Conservation (phyloP, 2,329 filamentous ascomycete genomes). For the Pyricularia sp. region DNA sequence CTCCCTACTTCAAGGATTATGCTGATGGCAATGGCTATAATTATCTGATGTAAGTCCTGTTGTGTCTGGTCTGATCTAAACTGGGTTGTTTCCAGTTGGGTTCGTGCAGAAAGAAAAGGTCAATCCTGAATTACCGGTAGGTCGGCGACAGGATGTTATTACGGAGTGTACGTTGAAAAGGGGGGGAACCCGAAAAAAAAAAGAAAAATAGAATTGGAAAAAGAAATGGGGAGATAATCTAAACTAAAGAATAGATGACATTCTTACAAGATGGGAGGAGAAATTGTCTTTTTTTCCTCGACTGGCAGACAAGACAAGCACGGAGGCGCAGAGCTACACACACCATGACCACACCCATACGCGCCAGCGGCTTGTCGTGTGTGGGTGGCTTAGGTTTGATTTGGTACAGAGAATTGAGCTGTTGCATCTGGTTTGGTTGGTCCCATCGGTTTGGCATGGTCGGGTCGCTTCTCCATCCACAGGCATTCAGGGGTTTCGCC, state of each 20-base stretch:
- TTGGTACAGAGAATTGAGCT: background rate
- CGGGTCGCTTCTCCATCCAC: background rate
- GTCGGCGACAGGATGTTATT: background rate
- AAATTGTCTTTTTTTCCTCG: background rate
- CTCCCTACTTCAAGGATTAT: background rate
- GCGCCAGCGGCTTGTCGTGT: background rate
- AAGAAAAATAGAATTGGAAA: background rate
- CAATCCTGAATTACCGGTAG: background rate
- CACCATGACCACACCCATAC: background rate
- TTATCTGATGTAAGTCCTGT: background rate
- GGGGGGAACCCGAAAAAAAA: too few species aligned
- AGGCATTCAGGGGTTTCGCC: background rate
- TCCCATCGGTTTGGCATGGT: background rate
- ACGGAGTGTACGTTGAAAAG: background rate
- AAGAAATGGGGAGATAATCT: background rate
- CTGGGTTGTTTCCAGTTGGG: background rate
- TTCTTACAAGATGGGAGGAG: background rate
- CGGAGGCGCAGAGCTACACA: background rate
- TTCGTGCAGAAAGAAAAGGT: background rate
- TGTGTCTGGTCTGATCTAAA: background rate
- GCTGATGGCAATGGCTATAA: background rate
- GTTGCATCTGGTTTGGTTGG: background rate
- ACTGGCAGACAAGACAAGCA: background rate
- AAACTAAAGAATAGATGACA: background rate
- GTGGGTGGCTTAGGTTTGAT: background rate